Base-by-base conservation (phyloP, 192 early-diverging fungal genomes). In the Podila minutissima region DNA sequence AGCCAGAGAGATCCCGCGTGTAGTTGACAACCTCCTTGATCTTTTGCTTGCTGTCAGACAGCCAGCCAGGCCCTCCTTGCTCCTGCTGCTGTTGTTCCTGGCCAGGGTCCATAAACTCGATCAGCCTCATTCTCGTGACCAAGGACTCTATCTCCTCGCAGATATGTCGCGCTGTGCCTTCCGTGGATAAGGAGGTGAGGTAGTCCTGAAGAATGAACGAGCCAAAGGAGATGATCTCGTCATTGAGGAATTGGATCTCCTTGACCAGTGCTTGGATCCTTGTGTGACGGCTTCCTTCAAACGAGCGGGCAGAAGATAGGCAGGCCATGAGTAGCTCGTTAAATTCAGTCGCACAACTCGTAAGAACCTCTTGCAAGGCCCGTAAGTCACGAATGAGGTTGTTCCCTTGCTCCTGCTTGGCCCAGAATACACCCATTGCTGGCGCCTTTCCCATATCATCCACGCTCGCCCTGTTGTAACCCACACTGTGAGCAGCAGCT, bases 401-500 rank as follows among this genome's bases (percentile, higher is more conserved):
- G n/a, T 28, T 61, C 35, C 76, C 76, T 46, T 66, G 64, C 32
- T 79, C 76, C 32, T 68, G 70, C 33, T 72, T 72, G 38, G 59
- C 51, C 76, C 76, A 79, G 60, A 61, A 79, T 3, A 64, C 60
- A 7, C 76, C 69, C 37, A 72, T 46, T 26, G 70, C 11, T 0
- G 69, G 76, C 4, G 60, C 66, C 6, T 72, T 72, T 8, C 65
- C 61, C 1, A 64, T 15, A 3, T 31, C 41, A n/a, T 59, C 33
- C 9, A 24, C 12, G 32, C 71, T 66, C 24, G 53, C 46, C 9
- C 76, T 69, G 2, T 69, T 26, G 22, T 72, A 79, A 5, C 76
- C 76, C 7, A 69, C 66, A 24, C 70, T 49, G 35, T 79, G 76
- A 9, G 76, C 76, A 19, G 76, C 66, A 20, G 70, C 76, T 9